A percentile compares a stretch with the other conserved stretches of the same genome.
phyloP scores from a whole-genome alignment of 305 asterid species.

The Fraxinus platypoda region DNA sequence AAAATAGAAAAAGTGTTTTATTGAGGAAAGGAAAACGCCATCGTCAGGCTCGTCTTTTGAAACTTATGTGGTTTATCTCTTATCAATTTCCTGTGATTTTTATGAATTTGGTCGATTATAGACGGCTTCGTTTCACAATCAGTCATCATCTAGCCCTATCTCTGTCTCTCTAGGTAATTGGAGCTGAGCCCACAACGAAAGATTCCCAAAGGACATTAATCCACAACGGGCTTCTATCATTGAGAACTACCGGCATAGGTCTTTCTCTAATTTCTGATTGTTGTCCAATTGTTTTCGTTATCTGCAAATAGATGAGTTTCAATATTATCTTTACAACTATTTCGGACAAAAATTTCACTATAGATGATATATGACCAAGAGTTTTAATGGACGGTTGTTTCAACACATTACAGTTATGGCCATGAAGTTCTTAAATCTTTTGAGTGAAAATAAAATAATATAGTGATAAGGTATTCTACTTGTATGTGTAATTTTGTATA shows the following conservation, averaged over 20 bases:
- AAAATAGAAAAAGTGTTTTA: too few species aligned
- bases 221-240: conserved; percentile 77
- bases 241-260: conserved; percentile 81
- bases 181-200: conserved; percentile 83
- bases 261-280: background rate
- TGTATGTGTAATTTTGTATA: background rate
- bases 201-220: conserved; percentile 65
- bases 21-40: too few species aligned
- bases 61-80: too few species aligned
- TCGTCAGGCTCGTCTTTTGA: too few species aligned
- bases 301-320: background rate
- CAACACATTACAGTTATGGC: background rate
- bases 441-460: background rate
- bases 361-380: too few species aligned
- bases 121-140: too few species aligned
- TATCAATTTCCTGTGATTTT: too few species aligned
- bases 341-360: background rate
- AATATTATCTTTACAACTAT: background rate
- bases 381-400: too few species aligned
- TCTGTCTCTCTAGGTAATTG: conserved; percentile 55
- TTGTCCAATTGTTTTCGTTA: background rate
- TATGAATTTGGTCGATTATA: too few species aligned
- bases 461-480: background rate
- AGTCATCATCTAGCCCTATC: too few species aligned
- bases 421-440: background rate